Evolutionary conservation across 768 basidiomycete species (phyloP), one percentile per base, ranked within the genome.

Genomic region (Tricholoma flavovirens): DNA sequence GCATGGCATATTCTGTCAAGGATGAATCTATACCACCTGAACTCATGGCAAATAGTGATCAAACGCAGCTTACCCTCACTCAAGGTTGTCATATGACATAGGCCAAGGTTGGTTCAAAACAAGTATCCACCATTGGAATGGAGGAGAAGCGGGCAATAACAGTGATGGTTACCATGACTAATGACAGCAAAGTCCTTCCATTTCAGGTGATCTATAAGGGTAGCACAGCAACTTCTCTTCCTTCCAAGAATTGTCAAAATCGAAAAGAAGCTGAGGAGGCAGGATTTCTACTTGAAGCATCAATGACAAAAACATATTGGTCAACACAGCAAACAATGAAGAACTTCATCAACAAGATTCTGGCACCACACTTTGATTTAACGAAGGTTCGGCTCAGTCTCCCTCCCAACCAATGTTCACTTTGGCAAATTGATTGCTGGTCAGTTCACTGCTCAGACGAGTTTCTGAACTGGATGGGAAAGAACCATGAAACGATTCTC

Each of bases 141-240:
- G 75, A 76, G 1, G 75, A 77, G 55, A 78, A 78, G 58, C 62
- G 68, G 0, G 77, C 77, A 15, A 72, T 77, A 49, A 77, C 75
- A 0, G 26, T 77, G 0, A 40, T 75, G 11, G 66, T 71, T 8
- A 66, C 66, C 0, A 56, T 75, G 10, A 66, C 74, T 0, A 58
- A 43, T 7, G 56, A 60, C 45, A 74, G 77, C 0, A 49, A 51
- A 0, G 32, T 71, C 10, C 64, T 77, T 5, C 75, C 73, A 8
- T 64, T 75, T 33, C 77, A 78, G 11, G 67, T 64, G 0, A 66
- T 75, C 42, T 73, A 66, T 49, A 12, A 33, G 0, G 73, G 72
- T 7, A 63, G 64, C 9, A 66, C 69, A 0, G 17, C 43, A n/a
- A 19, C 40, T 2, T 69, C 65, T 1, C n/a, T 17, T 40, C 38